These are phyloP conservation scores for Beta vulgaris DNA, from an alignment of 148 eudicot genomes.

Conservation along the genomic window DNA sequence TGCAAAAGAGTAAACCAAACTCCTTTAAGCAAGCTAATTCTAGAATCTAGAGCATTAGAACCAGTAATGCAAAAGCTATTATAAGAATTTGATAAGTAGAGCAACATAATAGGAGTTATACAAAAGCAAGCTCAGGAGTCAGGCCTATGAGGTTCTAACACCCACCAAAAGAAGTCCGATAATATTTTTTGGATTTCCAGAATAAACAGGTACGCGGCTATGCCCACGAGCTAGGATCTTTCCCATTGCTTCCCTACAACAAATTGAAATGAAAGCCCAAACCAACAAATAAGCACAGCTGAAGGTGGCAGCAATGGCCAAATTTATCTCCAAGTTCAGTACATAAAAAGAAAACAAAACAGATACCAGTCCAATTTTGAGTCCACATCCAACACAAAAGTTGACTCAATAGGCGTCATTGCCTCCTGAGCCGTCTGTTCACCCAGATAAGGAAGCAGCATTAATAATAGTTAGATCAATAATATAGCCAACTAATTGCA, in stretches of 20 bases:
- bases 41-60: not conserved
- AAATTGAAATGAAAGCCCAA: not conserved
- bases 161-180: conserved; percentile 93
- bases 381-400: conserved; percentile 88
- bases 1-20: conserved; percentile 11
- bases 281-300: not conserved
- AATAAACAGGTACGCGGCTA: conserved; percentile 95
- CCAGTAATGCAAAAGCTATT: not conserved
- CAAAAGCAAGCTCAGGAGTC: too few relatives aligned
- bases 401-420: conserved; percentile 96
- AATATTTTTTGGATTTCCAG: conserved; percentile 87
- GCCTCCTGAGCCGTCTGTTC: conserved; percentile 96
- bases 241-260: conserved; percentile 95
- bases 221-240: conserved; percentile 94
- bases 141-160: conserved; percentile 17
- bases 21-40: not conserved
- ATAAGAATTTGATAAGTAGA: not conserved
- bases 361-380: conserved; percentile 94
- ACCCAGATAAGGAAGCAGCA: conserved; percentile 15
- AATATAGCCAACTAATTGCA: not conserved
- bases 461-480: not conserved
- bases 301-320: not conserved
- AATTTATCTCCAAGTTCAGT: not conserved
- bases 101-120: not conserved
- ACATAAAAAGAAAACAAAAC: too few relatives aligned